Base-by-base conservation (phyloP, 768 basidiomycete genomes). In the Termitomyces eurrhizus region DNA sequence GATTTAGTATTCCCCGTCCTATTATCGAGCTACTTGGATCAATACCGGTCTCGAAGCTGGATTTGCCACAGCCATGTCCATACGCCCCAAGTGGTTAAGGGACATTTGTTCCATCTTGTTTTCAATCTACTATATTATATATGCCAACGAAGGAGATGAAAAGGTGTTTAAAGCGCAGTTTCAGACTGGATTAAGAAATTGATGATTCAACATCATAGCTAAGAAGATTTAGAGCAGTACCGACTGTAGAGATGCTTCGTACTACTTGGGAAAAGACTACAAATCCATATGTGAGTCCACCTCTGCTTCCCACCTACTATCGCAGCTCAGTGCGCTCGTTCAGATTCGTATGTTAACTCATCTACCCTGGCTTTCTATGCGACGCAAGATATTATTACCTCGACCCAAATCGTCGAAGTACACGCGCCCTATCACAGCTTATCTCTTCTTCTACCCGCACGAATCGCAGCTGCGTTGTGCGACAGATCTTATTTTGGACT, bases 1-100 rank as follows among this genome's bases (percentile, higher is more conserved):
- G 21, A 49, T 3, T 1, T 64, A 95, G 93, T 96, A 97, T 70
- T 91, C 93, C 3, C 84, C 92, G 0, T 90, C 92, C 2, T 97
- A 95, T 74, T 96, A 95, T 75, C 89, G 97, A 29, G 96, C 95
- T 8, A 96, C 95, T 55, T 99, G 95, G 90, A 88, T 99, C 59
- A 85, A 75, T 52, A 96, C 92, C 0, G 95, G 95, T 2, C 78
- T 98, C n/a, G 97, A 99, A 70, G 94, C 95, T 2, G 97, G 95
- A 1, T 98, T 98, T 69, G 95, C 95, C 0, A 95, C 95, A 0
- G 95, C 96, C 13, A 94, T 96, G 91, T 78, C 85, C 2, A 92
- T 99, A 58, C 86, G 89, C 14, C 92, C 93, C 3, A 93, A 90
- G 69, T 97, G 93, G 94, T 73, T 98, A 11, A 83, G 89, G 65